phyloP scores from a whole-genome alignment of 2,329 filamentous ascomycete genomes.

The Esteya vermicola region DNA sequence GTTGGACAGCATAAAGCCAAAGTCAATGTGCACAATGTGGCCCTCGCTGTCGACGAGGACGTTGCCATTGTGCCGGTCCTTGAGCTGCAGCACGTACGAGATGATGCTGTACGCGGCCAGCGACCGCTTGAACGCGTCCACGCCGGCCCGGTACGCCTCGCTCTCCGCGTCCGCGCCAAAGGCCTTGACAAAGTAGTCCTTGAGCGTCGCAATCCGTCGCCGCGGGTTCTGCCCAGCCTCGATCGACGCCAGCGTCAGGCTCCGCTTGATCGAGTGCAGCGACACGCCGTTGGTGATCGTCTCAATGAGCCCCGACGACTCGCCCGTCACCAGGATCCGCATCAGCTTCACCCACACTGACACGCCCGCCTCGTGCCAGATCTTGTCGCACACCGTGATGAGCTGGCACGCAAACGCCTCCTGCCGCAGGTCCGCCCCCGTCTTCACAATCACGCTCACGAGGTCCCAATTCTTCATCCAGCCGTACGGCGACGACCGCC shows the following conservation, averaged over 20 bases:
- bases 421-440: slow-evolving; percentile 67
- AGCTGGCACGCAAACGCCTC: slow-evolving; percentile 80
- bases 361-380: slow-evolving; percentile 61
- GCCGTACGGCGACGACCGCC: slow-evolving; percentile 70
- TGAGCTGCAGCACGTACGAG: slow-evolving; percentile 70
- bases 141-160: slow-evolving; percentile 54
- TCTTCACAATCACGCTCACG: slow-evolving; percentile 78
- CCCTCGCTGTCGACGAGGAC: slow-evolving; percentile 75
- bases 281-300: slow-evolving; percentile 82
- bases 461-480: slow-evolving; percentile 88
- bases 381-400: slow-evolving; percentile 67
- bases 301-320: slow-evolving; percentile 72
- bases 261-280: slow-evolving; percentile 73
- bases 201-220: slow-evolving; percentile 64
- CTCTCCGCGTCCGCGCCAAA: slow-evolving; percentile 58
- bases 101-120: slow-evolving; percentile 77
- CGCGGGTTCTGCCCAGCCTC: slow-evolving; percentile 59
- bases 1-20: slow-evolving; percentile 82
- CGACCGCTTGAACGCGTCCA: slow-evolving; percentile 69
- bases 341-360: slow-evolving; percentile 83
- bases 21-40: slow-evolving; percentile 80
- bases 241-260: slow-evolving; percentile 60
- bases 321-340: slow-evolving; percentile 74
- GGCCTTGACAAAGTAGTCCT: slow-evolving; percentile 68
- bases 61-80: slow-evolving; percentile 78